A percentile compares a stretch with the other conserved stretches of the same genome.
Conservation (phyloP, 1,139 yeast species). For the Candida sanyaensis region DNA sequence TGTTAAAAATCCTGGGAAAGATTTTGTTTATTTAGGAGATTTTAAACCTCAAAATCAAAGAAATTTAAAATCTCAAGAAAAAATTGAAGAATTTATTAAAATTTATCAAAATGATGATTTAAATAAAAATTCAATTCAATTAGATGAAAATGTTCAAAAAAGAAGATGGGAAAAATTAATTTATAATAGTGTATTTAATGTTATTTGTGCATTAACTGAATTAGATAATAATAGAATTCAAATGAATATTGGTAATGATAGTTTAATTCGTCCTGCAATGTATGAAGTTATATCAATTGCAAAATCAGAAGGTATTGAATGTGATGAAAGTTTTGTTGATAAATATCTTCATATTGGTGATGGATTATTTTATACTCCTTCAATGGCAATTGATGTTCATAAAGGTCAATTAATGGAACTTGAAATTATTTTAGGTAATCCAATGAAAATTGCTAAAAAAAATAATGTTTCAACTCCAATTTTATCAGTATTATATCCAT, state of each 20-base stretch:
- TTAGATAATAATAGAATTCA: conserved; percentile 61
- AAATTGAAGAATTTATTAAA: conserved; percentile 44
- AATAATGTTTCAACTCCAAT: conserved; percentile 61
- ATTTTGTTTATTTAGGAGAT: conserved; percentile 56
- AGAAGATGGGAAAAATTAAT: conserved; percentile 74
- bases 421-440: conserved; percentile 73
- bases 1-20: conserved; percentile 55
- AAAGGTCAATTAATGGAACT: conserved; percentile 72
- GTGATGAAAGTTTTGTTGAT: conserved; percentile 45
- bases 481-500: conserved; percentile 54
- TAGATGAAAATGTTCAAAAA: conserved; percentile 51
- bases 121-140: conserved; percentile 40
- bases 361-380: conserved; percentile 66
- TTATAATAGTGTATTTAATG: conserved; percentile 68
- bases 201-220: conserved; percentile 55
- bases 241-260: conserved; percentile 52
- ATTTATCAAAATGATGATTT: conserved; percentile 45
- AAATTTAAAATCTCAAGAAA: conserved; percentile 20
- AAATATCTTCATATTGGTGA: conserved; percentile 60
- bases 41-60: conserved; percentile 29
- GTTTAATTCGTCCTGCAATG: conserved; percentile 63
- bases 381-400: conserved; percentile 72
- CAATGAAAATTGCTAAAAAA: conserved; percentile 57
- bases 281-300: conserved; percentile 63
- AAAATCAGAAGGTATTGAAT: conserved; percentile 56